A percentile compares a stretch with the other conserved stretches of the same genome.
These are phyloP conservation scores for Platanus orientalis DNA, from an alignment of 164 flowering plant species.

Conservation along the genomic window DNA sequence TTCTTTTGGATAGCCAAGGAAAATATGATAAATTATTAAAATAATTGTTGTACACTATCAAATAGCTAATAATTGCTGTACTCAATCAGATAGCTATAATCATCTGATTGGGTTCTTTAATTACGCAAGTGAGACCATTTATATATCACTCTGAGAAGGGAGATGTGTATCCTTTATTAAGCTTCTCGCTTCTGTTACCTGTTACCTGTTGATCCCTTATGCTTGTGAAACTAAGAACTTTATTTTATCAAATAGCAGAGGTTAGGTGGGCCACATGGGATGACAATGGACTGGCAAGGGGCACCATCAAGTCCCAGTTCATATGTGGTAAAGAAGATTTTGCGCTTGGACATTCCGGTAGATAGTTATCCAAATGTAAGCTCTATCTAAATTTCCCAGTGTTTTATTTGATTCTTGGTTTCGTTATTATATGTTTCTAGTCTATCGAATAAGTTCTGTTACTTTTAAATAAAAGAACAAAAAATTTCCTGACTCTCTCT, in stretches of 20 bases:
- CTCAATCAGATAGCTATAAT: too few species aligned
- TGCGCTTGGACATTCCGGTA: slow-evolving; percentile 94
- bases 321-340: slow-evolving; percentile 72
- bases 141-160: too few species aligned
- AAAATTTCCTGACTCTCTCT: slow-evolving; percentile 2
- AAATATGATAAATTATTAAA: too few species aligned
- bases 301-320: slow-evolving; percentile 97
- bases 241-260: slow-evolving; percentile 37
- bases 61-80: too few species aligned
- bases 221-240: not conserved
- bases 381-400: not conserved
- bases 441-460: not conserved
- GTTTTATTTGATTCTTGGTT: not conserved
- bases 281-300: slow-evolving; percentile 99
- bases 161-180: too few species aligned
- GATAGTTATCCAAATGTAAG: slow-evolving; percentile 91
- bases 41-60: too few species aligned
- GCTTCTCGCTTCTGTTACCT: too few species aligned
- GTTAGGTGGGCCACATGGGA: slow-evolving; percentile 76
- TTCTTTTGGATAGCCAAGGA: too few species aligned
- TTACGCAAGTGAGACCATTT: too few species aligned
- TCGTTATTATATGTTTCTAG: not conserved
- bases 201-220: not conserved
- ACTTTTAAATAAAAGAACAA: not conserved
- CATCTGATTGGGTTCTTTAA: too few species aligned